Conservation (phyloP, 192 early-diverging fungal species). For the Lunasporangiospora selenospora region DNA sequence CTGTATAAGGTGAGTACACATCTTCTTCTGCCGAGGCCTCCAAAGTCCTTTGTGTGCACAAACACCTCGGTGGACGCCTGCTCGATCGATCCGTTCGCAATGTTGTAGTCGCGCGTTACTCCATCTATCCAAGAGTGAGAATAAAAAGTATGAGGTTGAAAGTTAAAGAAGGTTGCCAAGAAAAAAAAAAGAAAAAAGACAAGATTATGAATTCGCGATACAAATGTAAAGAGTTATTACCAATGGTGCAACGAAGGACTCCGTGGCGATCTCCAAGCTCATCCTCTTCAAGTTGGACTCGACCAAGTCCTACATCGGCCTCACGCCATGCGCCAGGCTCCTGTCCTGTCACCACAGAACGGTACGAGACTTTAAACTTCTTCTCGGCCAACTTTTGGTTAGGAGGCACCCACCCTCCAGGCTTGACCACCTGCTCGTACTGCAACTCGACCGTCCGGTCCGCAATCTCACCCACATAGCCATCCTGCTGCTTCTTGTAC, state of each 20-base stretch:
- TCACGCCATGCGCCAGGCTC: conserved; percentile 31
- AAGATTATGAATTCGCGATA: background rate
- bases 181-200: background rate
- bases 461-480: conserved; percentile 41
- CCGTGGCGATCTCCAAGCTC: conserved; percentile 48
- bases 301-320: conserved; percentile 39
- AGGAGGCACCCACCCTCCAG: conserved; percentile 39
- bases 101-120: conserved; percentile 52
- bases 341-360: conserved; percentile 30
- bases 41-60: conserved; percentile 57
- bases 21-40: conserved; percentile 48
- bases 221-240: conserved; percentile 11
- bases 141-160: no score
- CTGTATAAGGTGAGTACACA: conserved; percentile 61
- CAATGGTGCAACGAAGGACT: conserved; percentile 52
- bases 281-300: conserved; percentile 47
- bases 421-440: conserved; percentile 49
- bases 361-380: conserved; percentile 44
- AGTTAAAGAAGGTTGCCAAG: no score
- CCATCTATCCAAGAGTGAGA: conserved; percentile 55
- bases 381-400: conserved; percentile 47
- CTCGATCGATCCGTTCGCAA: conserved; percentile 51
- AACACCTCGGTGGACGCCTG: conserved; percentile 47
- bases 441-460: conserved; percentile 48
- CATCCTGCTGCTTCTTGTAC: conserved; percentile 49